Evolutionary conservation across 2,329 filamentous ascomycete species (phyloP), one percentile per base, ranked within the genome.

Genomic region (Coccinonectria pachysandricola): DNA sequence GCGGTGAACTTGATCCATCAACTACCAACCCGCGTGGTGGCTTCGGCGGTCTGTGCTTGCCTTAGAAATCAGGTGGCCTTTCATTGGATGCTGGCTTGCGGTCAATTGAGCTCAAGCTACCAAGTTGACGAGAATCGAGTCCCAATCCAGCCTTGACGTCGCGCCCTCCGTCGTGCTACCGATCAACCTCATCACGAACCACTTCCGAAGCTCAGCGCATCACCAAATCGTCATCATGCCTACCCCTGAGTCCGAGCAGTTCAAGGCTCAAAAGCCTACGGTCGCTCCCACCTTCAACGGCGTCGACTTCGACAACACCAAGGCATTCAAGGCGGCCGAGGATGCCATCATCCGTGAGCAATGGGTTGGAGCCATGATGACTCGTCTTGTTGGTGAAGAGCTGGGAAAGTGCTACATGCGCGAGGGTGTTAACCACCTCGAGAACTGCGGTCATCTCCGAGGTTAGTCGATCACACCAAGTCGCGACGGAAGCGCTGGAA

Each of bases 311-410:
- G 78, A 87, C 42, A 80, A 91, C 62, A 85, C 77, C 54, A 74
- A 73, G 53, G 73, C 75, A 43, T 66, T 91, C 53, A 91, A 88
- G 65, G 75, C 76, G 35, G 83, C 83, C 28, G 82, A 88, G 54
- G 83, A 91, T 54, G 71, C 82, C 39, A 71, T 91, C 31, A 72
- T 91, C 46, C 71, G 82, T 37, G 83, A 91, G 62, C 83, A 91
- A 64, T 91, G 84, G 84, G 81, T 91, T 34, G 76, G 75, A 54
- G 77, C 79, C 54, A 91, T 91, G 83, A 91, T 87, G 83, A 80
- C 79, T 31, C 69, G 83, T 35, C 61, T 91, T 37, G 80, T 91
- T 29, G 66, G 80, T 39, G 79, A 88, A 54, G 83, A 91, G 65
- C 64, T 91, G 62, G 70, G 77, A 57, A 88, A 85, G 64, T 91